These are phyloP conservation scores for Cinnamomum micranthum DNA, from an alignment of 164 flowering plant species.

Conservation along the genomic window DNA sequence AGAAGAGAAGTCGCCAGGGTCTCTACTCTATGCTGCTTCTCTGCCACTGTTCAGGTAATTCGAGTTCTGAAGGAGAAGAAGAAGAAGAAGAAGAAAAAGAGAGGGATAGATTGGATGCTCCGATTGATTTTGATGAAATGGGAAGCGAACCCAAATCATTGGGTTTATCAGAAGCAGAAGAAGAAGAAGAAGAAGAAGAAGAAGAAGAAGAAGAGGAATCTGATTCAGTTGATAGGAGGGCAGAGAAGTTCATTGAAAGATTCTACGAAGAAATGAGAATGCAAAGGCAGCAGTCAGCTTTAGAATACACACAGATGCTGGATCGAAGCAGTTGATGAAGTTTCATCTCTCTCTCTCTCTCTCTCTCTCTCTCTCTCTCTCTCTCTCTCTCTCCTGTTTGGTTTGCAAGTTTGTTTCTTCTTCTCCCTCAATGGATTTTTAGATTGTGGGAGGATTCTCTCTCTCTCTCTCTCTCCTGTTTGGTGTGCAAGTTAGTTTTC, in stretches of 20 bases:
- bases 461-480: too few species aligned
- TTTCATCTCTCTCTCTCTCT: too few species aligned
- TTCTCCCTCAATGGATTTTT: too few species aligned
- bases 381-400: too few species aligned
- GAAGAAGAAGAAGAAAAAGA: conserved; percentile 7
- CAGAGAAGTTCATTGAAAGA: conserved; percentile 61
- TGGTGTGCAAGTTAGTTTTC: too few species aligned
- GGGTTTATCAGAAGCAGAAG: conserved; percentile 16
- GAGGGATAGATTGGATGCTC: conserved; percentile 8
- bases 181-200: conserved; percentile 13
- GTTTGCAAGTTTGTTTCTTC: too few species aligned
- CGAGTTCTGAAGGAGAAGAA: conserved; percentile 10
- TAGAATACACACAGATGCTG: conserved; percentile 10
- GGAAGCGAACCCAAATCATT: conserved; percentile 4
- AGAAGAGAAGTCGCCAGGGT: conserved; percentile 16
- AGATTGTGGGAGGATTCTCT: too few species aligned
- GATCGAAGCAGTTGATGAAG: not conserved
- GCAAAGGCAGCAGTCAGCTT: conserved; percentile 38
- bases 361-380: too few species aligned
- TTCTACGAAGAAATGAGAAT: conserved; percentile 58
- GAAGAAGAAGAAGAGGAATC: conserved; percentile 21
- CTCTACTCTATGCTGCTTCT: conserved; percentile 25
- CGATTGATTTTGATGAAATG: conserved; percentile 1
- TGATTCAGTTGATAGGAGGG: conserved; percentile 64
- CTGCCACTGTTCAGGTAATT: conserved; percentile 25